Base-by-base conservation (phyloP, 441 rosid species). In the Populus hybrid region DNA sequence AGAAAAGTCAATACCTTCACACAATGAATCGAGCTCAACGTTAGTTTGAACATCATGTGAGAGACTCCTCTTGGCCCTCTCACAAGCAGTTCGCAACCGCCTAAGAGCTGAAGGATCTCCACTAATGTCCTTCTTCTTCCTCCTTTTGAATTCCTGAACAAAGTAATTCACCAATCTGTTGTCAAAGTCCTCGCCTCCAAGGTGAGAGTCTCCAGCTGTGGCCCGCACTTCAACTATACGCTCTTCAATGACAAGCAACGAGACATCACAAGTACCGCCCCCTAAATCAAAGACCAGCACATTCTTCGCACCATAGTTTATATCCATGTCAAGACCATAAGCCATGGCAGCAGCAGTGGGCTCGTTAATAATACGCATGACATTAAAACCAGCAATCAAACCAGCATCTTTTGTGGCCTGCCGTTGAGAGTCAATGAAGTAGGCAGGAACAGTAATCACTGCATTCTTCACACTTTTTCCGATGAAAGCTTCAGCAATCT, bases 291-390 rank as follows among this genome's bases (percentile, higher is more conserved):
- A 42, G 14, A 42, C 1, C 50, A 42, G 50, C 50, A 90, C 93
- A 67, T 87, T 88, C 90, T 89, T 89, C 82, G 88, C 92, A 6
- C 91, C 92, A 59, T 79, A 85, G 24, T 84, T 86, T 1, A 83
- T 76, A 0, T 89, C 89, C 72, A 85, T 91, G 70, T 91, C 89
- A 23, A 89, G 88, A 77, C 94, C 92, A 35, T 91, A 91, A 2
- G 92, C 94, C 78, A 89, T 86, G 3, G 94, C 94, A 0, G 91
- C 91, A 12, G 94, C 94, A 0, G 94, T 89, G 5, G 92, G 92
- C 78, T 88, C 92, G 2, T 86, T 88, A 59, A 88, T 86, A 28
- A 85, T 85, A 42, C 89, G 85, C 86, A 81, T 71, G 2, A 84
- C 87, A 16, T 86, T 9, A 6, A 83, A 80, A 3, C 83, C 86